A percentile compares a stretch with the other conserved stretches of the same genome.
Conservation (phyloP, 352 stramenopile genomes). For the Thraustochytrium sp. region DNA sequence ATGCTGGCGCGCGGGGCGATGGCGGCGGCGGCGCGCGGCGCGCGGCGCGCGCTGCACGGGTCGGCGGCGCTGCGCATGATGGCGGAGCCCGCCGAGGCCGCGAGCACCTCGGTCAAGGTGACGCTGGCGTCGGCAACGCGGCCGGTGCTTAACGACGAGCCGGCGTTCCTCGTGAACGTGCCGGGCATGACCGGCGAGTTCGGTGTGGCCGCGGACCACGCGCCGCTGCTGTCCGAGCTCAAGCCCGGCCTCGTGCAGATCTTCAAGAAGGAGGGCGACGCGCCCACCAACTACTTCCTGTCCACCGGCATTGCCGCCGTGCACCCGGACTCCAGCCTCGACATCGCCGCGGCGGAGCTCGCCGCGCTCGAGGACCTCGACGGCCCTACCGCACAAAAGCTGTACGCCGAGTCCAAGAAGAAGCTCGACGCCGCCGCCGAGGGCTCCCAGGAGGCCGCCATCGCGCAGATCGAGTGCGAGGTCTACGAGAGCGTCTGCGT, state of each 20-base stretch:
- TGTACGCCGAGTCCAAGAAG: slow-evolving; percentile 82
- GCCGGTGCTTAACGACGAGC: slow-evolving; percentile 67
- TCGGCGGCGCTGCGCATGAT: background rate
- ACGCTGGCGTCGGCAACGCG: slow-evolving; percentile 73
- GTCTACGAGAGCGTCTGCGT: slow-evolving; percentile 82
- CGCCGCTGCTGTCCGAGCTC: slow-evolving; percentile 90
- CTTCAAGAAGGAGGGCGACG: slow-evolving; percentile 58
- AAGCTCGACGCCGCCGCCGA: slow-evolving; percentile 67
- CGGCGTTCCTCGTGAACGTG: slow-evolving; percentile 85
- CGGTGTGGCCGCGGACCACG: slow-evolving; percentile 91
- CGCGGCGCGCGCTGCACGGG: background rate
- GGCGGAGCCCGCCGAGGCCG: background rate
- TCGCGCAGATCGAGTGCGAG: slow-evolving; percentile 92
- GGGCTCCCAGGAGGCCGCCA: slow-evolving; percentile 77
- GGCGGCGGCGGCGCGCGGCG: background rate
- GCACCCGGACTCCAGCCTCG: slow-evolving; percentile 88
- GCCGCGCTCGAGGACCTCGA: slow-evolving; percentile 95
- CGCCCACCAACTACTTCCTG: slow-evolving; percentile 93
- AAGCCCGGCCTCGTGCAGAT: slow-evolving; percentile 89
- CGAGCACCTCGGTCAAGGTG: slow-evolving; percentile 58
- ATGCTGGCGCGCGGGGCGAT: too few species aligned
- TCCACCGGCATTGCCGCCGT: slow-evolving; percentile 91
- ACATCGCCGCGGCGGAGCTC: slow-evolving; percentile 92
- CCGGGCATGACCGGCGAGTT: slow-evolving; percentile 91
- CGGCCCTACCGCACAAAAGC: slow-evolving; percentile 68